Base-by-base conservation (phyloP, 192 early-diverging fungal genomes). In the Rhizophagus prolifer region DNA sequence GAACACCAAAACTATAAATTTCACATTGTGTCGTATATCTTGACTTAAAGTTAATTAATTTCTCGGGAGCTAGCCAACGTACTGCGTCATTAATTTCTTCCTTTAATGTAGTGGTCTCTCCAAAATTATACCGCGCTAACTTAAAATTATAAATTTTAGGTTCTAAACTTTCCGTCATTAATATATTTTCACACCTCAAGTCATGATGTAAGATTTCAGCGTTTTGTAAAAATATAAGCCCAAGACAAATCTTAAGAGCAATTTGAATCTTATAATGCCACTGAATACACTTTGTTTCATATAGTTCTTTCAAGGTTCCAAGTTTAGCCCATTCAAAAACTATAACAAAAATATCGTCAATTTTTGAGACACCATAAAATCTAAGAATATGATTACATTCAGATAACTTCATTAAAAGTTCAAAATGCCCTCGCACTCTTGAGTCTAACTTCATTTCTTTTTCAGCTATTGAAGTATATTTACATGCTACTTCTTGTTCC, bases 1-100 rank as follows among this genome's bases (percentile, higher is more conserved):
- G 2, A 14, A 44, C 19, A 0, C 28, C 25, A 61, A 60, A 19
- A 61, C 34, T 60, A 12, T 14, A 26, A 74, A 26, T 30, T 9
- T 38, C 16, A 19, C 34, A 46, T 47, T 70, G 21, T 21, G 13
- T 25, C 8, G 38, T 38, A 38, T 38, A 38, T 38, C 6, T 4
- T 8, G 38, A 0, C 38, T 21, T 60, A 60, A 4, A 10, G 4
- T 41, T 12, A 0, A 23, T 13, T 23, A 76, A 16, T 64, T 76
- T 76, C 28, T 76, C 75, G 8, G 75, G 75, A 1, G 75, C 75
- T n/a, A 76, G 21, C 75, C 75, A 76, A 25, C 9, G 64, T 31
- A 76, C 14, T 21, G 50, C 16, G 3, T 68, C 65, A 58, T n/a
- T 31, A 19, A 75, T 30, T 9, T 9, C 38, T 8, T 46, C 50